These are phyloP conservation scores for Microstegium vimineum DNA, from an alignment of 176 grass and related monocot species.

Conservation along the genomic window DNA sequence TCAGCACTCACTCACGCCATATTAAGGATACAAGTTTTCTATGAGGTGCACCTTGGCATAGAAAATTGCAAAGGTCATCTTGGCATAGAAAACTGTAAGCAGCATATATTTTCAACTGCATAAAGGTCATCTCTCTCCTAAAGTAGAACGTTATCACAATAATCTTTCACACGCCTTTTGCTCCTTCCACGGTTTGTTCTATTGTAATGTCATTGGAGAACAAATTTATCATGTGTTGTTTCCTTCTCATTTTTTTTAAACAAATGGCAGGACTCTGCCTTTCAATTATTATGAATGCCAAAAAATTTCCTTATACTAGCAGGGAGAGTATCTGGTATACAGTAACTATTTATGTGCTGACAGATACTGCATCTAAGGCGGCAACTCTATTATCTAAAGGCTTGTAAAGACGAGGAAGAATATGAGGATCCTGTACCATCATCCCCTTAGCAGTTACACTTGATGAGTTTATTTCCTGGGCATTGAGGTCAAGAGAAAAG, in stretches of 20 bases:
- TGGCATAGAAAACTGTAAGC: background rate
- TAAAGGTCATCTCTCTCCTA: background rate
- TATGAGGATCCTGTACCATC: conserved; percentile 21
- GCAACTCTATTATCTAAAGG: conserved; percentile 49
- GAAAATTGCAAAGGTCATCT: too few species aligned
- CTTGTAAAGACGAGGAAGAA: conserved; percentile 39
- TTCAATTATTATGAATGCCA: background rate
- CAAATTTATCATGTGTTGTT: background rate
- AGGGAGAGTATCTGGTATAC: background rate
- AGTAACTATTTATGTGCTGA: conserved; percentile 12
- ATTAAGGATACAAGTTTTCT: background rate
- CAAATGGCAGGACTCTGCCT: too few species aligned
- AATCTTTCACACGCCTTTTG: background rate
- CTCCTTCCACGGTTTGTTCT: background rate
- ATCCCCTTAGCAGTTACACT: background rate
- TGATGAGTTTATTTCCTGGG: background rate
- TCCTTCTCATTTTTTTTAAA: too few species aligned
- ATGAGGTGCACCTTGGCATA: background rate
- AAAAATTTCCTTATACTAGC: background rate
- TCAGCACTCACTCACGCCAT: background rate
- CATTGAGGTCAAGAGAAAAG: background rate
- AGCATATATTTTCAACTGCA: background rate
- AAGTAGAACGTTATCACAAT: background rate
- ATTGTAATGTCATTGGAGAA: background rate
- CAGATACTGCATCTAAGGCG: conserved; percentile 72